Evolutionary conservation across 306 rosid genomes (phyloP).

Genomic region (Fragaria ananassa): DNA sequence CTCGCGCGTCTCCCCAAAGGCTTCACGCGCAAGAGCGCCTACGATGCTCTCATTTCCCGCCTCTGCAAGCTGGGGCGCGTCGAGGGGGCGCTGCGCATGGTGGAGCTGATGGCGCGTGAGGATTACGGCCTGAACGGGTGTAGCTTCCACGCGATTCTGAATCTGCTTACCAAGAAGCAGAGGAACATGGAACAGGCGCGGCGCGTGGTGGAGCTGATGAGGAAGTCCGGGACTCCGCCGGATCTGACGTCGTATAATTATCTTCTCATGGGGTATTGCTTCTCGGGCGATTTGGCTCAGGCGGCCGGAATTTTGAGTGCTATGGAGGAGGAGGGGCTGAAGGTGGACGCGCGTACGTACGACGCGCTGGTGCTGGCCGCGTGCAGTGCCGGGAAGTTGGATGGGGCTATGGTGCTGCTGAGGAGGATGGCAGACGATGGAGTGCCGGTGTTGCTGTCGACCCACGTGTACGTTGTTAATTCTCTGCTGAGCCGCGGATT

Average conservation of each 20-base stretch:
- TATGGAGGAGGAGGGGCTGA: conserved; percentile 45
- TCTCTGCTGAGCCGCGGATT: conserved; percentile 27
- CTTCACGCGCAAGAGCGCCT: conserved; percentile 38
- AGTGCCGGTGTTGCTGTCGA: conserved; percentile 36
- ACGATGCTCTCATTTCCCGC: conserved; percentile 51
- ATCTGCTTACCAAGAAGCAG: conserved; percentile 25
- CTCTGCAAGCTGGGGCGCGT: conserved; percentile 39
- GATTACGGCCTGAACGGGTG: conserved; percentile 11
- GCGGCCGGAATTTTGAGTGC: conserved; percentile 32
- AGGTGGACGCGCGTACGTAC: conserved; percentile 37
- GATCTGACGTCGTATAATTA: conserved; percentile 37
- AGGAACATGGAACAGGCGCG: conserved; percentile 30
- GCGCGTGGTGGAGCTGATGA: conserved; percentile 42
- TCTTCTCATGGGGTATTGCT: conserved; percentile 36
- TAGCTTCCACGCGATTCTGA: conserved; percentile 44
- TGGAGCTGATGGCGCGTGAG: conserved; percentile 35
- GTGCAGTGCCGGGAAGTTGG: conserved; percentile 49
- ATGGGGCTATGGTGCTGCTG: conserved; percentile 50
- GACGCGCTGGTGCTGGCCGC: conserved; percentile 64
- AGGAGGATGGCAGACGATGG: conserved; percentile 66
- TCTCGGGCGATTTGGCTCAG: conserved; percentile 24
- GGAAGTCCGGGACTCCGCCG: conserved; percentile 19
- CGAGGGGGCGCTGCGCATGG: conserved; percentile 36
- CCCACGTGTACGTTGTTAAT: conserved; percentile 36
- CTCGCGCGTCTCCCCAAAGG: conserved; percentile 38